A percentile compares a stretch with the other conserved stretches of the same genome.
These are phyloP conservation scores for Fallopia convolvulus DNA, from an alignment of 148 eudicot genomes.

Conservation along the genomic window DNA sequence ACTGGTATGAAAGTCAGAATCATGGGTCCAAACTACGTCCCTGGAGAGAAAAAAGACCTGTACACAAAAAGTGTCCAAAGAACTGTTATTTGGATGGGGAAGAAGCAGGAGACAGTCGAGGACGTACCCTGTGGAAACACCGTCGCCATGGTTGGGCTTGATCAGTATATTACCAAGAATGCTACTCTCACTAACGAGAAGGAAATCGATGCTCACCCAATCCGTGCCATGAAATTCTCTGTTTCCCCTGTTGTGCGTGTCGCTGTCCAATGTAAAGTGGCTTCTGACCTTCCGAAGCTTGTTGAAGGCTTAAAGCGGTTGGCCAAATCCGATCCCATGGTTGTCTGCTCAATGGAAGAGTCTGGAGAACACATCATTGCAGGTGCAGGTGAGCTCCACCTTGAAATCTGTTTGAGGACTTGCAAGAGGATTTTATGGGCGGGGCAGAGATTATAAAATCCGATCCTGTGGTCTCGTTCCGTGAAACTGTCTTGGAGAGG, in stretches of 20 bases:
- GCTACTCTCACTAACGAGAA: conserved; percentile 75
- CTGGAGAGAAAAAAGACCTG: conserved; percentile 79
- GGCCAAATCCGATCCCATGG: conserved; percentile 83
- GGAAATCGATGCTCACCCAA: conserved; percentile 80
- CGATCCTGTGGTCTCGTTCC: conserved; percentile 80
- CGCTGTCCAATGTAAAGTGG: conserved; percentile 85
- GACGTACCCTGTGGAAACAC: conserved; percentile 88
- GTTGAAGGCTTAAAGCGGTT: conserved; percentile 77
- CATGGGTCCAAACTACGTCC: conserved; percentile 81
- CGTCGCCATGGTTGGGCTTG: conserved; percentile 77
- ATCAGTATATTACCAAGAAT: conserved; percentile 71
- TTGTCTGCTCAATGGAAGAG: conserved; percentile 65
- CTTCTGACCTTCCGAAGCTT: conserved; percentile 81
- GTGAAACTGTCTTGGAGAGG: conserved; percentile 72
- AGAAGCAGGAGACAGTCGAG: conserved; percentile 83
- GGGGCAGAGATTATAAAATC: conserved; percentile 65
- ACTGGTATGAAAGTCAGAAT: conserved; percentile 87
- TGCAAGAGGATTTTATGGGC: conserved; percentile 77
- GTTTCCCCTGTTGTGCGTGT: conserved; percentile 87
- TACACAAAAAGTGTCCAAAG: conserved; percentile 72
- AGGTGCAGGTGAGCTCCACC: conserved; percentile 83
- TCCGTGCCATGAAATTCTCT: conserved; percentile 78
- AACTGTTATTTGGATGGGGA: conserved; percentile 88
- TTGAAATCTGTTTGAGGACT: conserved; percentile 72
- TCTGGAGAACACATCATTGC: conserved; percentile 88